Evolutionary conservation across 768 basidiomycete genomes (phyloP), one percentile per base, ranked within the genome.

Genomic region (Termitomyces sp.): DNA sequence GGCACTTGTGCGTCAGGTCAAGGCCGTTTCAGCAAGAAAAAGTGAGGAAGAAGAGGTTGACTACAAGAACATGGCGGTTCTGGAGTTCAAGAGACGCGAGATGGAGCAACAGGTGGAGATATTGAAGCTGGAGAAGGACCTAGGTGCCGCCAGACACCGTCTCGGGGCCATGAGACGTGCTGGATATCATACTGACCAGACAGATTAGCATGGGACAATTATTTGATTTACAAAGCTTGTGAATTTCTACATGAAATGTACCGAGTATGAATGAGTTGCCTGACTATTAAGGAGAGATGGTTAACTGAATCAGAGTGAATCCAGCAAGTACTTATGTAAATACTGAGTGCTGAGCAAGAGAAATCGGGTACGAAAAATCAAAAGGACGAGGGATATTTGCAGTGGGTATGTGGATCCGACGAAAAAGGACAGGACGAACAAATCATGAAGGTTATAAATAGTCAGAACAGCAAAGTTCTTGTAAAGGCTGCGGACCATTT

Each of bases 101-200:
- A 98, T 99, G 95, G 97, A 98, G 77, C 94, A 96, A 70, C 96
- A 98, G 75, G 97, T 98, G n/a, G 92, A 96, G 73, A 97, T 99
- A 66, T 79, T 99, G 66, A 95, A 90, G 71, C 75, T 98, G 68
- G 97, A 98, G 80, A 97, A 97, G 78, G 95, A 98, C 0, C 79
- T 99, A 40, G 91, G 91, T 22, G 95, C 88, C 49, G 91, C 92
- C 20, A 84, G 92, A 63, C 90, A 91, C 73, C 83, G 84, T 64
- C 75, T 94, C 59, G 92, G 92, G 33, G 86, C 85, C 20, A 94
- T 94, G 92, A 83, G 92, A 67, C 83, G 92, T 50, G 92, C 92
- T 55, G 92, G 92, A 70, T 94, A 94, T 69, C 92, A 94, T 73
- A 91, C 91, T 35, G 84, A 91, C 67, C 91, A 93, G 76, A 91